Conservation (phyloP, 1,139 yeast genomes). For the Magnusiomyces tetraspermus region DNA sequence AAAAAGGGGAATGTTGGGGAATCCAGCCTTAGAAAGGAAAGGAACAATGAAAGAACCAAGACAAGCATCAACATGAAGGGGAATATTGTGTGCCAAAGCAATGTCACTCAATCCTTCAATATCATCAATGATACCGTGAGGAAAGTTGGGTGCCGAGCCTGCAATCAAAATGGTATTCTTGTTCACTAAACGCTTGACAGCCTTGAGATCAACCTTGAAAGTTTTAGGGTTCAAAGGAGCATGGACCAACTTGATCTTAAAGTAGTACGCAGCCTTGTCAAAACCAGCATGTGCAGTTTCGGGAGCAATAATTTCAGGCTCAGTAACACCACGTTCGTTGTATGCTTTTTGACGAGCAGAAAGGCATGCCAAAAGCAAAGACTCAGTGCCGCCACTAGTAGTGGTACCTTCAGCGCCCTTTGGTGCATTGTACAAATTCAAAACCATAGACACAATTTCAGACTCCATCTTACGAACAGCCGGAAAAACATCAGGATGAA, state of each 20-base stretch:
- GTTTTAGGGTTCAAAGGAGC: conserved; percentile 67
- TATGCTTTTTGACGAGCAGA: conserved; percentile 67
- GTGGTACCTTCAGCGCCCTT: conserved; percentile 73
- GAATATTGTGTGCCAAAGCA: conserved; percentile 57
- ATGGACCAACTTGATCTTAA: conserved; percentile 74
- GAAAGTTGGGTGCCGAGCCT: conserved; percentile 95
- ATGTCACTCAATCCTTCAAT: conserved; percentile 61
- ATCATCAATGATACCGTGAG: conserved; percentile 92
- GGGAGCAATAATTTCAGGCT: conserved; percentile 87
- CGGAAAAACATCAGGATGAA: conserved; percentile 96
- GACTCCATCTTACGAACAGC: conserved; percentile 95
- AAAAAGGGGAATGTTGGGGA: conserved; percentile 47
- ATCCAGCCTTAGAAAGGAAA: conserved; percentile 59
- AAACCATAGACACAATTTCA: conserved; percentile 87
- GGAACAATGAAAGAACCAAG: conserved; percentile 86
- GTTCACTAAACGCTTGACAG: conserved; percentile 59
- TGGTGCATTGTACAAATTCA: conserved; percentile 69
- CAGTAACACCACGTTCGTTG: conserved; percentile 51
- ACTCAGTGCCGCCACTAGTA: conserved; percentile 96
- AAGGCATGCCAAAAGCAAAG: conserved; percentile 71
- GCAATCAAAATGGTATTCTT: conserved; percentile 70
- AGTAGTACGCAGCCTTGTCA: conserved; percentile 87
- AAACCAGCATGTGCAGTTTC: conserved; percentile 89
- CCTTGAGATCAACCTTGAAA: conserved; percentile 54
- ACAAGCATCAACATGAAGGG: conserved; percentile 92